Percentiles rank a stretch among this genome's conserved stretches.
Evolutionary conservation across 106 monocot genomes (phyloP).

Genomic region (Vanilla planifolia): DNA sequence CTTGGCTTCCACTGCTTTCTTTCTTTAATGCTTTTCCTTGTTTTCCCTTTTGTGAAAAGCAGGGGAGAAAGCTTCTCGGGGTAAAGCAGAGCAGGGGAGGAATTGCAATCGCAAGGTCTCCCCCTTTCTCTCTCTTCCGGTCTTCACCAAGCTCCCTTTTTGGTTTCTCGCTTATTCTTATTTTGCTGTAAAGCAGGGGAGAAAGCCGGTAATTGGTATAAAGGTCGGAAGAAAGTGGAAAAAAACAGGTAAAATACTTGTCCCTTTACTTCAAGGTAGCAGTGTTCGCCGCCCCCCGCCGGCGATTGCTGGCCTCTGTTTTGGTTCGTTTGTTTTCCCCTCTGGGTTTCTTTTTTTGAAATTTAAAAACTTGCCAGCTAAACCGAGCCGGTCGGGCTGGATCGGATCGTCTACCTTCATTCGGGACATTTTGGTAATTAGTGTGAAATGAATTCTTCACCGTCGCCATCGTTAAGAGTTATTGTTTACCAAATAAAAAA

Average conservation of each 20-base stretch:
- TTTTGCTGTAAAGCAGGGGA: background rate
- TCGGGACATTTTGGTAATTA: background rate
- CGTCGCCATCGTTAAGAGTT: too few species aligned
- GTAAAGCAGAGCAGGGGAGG: background rate
- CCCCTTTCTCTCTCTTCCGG: background rate
- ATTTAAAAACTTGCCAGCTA: background rate
- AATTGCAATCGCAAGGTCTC: background rate
- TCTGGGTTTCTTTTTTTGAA: background rate
- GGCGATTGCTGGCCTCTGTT: background rate
- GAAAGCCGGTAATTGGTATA: conserved; percentile 2
- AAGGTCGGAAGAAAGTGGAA: background rate
- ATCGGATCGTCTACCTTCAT: background rate
- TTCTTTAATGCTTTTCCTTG: too few species aligned
- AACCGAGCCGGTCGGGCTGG: background rate
- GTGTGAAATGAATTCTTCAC: too few species aligned
- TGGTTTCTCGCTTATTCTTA: background rate
- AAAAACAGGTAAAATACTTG: background rate
- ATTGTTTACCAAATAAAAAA: background rate
- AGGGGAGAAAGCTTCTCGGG: too few species aligned
- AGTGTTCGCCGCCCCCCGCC: background rate
- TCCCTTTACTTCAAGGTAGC: background rate
- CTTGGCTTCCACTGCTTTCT: too few species aligned
- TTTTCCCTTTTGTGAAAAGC: too few species aligned
- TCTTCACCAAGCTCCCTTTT: background rate
- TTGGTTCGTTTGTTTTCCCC: background rate